Evolutionary conservation across 495 filamentous ascomycete genomes (phyloP).

Genomic region (Aspergillus kassunensis): DNA sequence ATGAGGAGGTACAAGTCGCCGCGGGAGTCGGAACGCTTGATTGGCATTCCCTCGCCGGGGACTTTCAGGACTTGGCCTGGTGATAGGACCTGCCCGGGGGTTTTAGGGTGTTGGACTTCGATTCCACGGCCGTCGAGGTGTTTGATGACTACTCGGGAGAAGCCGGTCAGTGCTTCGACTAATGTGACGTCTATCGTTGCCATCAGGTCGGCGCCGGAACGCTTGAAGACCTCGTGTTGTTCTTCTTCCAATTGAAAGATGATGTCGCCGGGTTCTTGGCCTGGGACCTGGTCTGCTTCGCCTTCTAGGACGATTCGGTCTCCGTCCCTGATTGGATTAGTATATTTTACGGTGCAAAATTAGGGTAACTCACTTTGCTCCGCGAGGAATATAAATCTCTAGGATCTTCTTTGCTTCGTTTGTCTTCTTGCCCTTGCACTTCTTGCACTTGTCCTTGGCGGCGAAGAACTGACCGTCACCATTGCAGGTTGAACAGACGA

Average conservation of each 20-base stretch:
- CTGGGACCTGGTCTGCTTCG: constrained; percentile 91
- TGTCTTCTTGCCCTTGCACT: constrained; percentile 89
- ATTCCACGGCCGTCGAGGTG: constrained; percentile 95
- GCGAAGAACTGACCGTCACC: constrained; percentile 79
- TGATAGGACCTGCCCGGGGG: constrained; percentile 67
- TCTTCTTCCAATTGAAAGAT: constrained; percentile 82
- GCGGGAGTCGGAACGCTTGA: constrained; percentile 74
- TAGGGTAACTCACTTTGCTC: constrained; percentile 53
- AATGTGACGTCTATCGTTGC: constrained; percentile 76
- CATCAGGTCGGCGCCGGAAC: constrained; percentile 77
- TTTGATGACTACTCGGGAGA: constrained; percentile 84
- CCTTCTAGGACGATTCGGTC: constrained; percentile 88
- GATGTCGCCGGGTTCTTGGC: constrained; percentile 88
- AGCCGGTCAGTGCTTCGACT: constrained; percentile 80
- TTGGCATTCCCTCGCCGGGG: constrained; percentile 86
- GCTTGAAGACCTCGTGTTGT: constrained; percentile 72
- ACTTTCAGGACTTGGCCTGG: constrained; percentile 83
- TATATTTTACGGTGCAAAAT: not conserved
- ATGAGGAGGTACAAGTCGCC: constrained; percentile 87
- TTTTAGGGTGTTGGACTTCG: constrained; percentile 63
- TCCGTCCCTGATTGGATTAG: constrained; percentile 57
- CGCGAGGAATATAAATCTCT: constrained; percentile 92
- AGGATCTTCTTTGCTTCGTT: constrained; percentile 83
- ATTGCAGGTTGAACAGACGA: constrained; percentile 72
- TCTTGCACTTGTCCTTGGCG: constrained; percentile 96